Evolutionary conservation across 2,329 filamentous ascomycete genomes (phyloP), one percentile per base, ranked within the genome.

Genomic region (Fusarium kyushuense): DNA sequence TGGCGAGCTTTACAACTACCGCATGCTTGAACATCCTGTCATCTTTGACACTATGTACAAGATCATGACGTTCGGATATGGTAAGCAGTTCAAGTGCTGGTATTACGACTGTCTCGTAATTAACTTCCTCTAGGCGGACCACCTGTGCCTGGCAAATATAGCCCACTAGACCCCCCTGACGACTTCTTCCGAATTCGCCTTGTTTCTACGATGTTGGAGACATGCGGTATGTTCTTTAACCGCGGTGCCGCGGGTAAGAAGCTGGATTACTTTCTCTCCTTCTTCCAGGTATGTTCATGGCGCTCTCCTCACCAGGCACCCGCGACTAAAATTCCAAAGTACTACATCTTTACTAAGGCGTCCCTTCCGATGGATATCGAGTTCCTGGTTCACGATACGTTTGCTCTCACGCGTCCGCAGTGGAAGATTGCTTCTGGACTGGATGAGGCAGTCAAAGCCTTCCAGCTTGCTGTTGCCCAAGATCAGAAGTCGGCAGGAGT

Each of bases 41-140:
- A 91, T 99, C 52, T 99, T 99, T 74, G 96, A 99, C 75, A 93
- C 91, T 1, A 86, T 99, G 79, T 99, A 97, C 83, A 94, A 93
- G 75, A 92, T 99, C 72, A 86, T 97, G 77, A 97, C 93, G 10
- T 97, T 97, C 77, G 96, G 95, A 27, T 93, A 98, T 78, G 89
- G 87, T 86, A 76, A 77, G 84, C 27, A 27, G 21, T 14, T 14
- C n/a, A 30, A 29, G 14, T 7, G 19, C 17, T 36, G 6, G 19
- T 25, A 14, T 23, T 25, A 16, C 4, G 13, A 8, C 17, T 21
- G n/a, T 23, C 6, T 23, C 27, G 36, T 25, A 14, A 49, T 65
- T 74, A 38, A 77, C 65, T 29, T 12, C 7, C 25, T 19, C 36
- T 58, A 88, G 90, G 90, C 30, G 95, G 95, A 0, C 92, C 92